A percentile compares a stretch with the other conserved stretches of the same genome.
Conservation (phyloP, 129 eudicot species). For the Helichrysum umbraculigerum region DNA sequence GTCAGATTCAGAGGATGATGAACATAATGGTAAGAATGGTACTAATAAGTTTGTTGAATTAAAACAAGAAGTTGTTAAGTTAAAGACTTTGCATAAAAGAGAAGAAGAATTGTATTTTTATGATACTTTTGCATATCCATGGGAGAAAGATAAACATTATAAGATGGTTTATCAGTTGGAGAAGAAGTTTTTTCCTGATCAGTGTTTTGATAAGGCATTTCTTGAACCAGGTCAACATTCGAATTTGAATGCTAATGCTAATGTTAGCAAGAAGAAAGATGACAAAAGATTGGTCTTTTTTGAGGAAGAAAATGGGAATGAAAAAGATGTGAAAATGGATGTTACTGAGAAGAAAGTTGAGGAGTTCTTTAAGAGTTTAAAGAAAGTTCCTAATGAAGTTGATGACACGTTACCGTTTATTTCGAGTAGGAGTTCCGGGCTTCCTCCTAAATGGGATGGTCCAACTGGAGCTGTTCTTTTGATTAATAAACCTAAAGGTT, state of each 20-base stretch:
- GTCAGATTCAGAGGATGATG: constrained; percentile 69
- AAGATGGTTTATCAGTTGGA: constrained; percentile 99
- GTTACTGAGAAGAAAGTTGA: constrained; percentile 93
- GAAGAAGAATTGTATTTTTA: constrained; percentile 92
- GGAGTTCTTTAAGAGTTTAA: constrained; percentile 94
- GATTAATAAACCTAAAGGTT: constrained; percentile 96
- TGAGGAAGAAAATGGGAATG: constrained; percentile 31
- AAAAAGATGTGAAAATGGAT: constrained; percentile 51
- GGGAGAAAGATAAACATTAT: constrained; percentile 99
- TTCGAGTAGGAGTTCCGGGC: constrained; percentile 76
- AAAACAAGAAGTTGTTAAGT: constrained; percentile 87
- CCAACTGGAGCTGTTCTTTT: constrained; percentile 76
- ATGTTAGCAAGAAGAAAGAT: neutral
- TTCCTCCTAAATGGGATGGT: constrained; percentile 88
- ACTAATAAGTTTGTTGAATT: constrained; percentile 54
- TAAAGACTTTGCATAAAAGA: constrained; percentile 68
- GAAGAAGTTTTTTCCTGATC: constrained; percentile 95
- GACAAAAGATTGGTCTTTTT: constrained; percentile 16
- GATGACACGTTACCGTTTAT: constrained; percentile 53
- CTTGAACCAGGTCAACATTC: constrained; percentile 67
- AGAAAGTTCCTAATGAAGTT: constrained; percentile 71
- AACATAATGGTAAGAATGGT: constrained; percentile 26
- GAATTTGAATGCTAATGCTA: constrained; percentile 25
- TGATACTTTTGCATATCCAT: constrained; percentile 86
- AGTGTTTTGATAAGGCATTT: constrained; percentile 95